phyloP scores from a whole-genome alignment of 805 yeast genomes.

The Barnettozyma pratensis region DNA sequence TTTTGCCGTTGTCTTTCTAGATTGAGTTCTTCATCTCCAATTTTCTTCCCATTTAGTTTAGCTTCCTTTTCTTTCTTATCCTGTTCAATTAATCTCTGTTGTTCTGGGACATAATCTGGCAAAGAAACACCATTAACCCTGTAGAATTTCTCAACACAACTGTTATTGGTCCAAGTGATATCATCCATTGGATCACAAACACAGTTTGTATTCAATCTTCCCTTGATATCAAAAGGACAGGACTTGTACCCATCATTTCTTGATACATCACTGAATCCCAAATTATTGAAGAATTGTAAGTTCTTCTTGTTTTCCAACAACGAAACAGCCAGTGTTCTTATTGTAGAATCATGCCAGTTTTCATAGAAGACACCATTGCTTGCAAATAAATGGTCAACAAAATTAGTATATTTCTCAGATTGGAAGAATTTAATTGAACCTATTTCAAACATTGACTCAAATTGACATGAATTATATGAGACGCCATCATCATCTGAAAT shows the following conservation, averaged over 20 bases:
- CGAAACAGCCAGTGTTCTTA: slow-evolving; percentile 77
- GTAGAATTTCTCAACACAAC: slow-evolving; percentile 62
- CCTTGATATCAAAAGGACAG: slow-evolving; percentile 65
- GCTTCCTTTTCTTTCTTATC: slow-evolving; percentile 8
- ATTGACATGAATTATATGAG: slow-evolving; percentile 78
- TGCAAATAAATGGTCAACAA: slow-evolving; percentile 61
- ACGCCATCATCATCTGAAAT: slow-evolving; percentile 66
- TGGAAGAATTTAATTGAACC: slow-evolving; percentile 73
- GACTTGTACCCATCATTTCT: slow-evolving; percentile 26
- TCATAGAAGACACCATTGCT: slow-evolving; percentile 84
- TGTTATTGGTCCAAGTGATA: slow-evolving; percentile 54
- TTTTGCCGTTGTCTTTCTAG: background rate
- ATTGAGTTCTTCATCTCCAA: background rate
- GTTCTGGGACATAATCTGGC: slow-evolving; percentile 12
- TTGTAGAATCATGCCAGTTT: slow-evolving; percentile 91
- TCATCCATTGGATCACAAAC: slow-evolving; percentile 69
- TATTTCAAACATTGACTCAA: slow-evolving; percentile 85
- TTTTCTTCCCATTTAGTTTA: slow-evolving; percentile 7
- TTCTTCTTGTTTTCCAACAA: slow-evolving; percentile 58
- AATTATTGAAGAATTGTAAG: slow-evolving; percentile 72
- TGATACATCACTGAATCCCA: slow-evolving; percentile 61
- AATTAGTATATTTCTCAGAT: slow-evolving; percentile 58
- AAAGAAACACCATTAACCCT: slow-evolving; percentile 22
- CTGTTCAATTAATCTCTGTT: background rate
- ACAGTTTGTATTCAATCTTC: slow-evolving; percentile 59